Conservation (phyloP, 148 eudicot species). For the Rhododendron ovatum region DNA sequence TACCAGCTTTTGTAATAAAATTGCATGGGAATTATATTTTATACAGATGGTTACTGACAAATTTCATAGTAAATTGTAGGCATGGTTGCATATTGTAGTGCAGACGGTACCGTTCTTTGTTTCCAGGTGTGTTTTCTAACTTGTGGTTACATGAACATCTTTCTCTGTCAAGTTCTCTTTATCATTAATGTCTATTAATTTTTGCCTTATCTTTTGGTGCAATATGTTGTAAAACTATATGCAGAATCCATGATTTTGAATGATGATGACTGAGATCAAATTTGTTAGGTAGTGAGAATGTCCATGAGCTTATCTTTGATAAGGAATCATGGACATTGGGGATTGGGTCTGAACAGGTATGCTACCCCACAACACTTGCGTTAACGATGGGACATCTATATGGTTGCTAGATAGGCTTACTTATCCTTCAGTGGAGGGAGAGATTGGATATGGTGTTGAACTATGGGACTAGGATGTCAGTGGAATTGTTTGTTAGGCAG, state of each 20-base stretch:
- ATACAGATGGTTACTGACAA: not conserved
- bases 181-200: not conserved
- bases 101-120: constrained; percentile 67
- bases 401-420: not conserved
- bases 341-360: not conserved
- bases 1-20: too few species aligned
- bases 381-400: not conserved
- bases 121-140: constrained; percentile 55
- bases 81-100: constrained; percentile 81
- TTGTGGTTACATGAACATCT: not conserved
- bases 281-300: not conserved
- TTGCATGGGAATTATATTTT: not conserved
- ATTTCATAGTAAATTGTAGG: constrained; percentile 35
- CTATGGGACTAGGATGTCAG: not conserved
- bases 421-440: not conserved
- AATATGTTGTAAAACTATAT: not conserved
- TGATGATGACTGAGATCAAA: not conserved
- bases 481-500: not conserved
- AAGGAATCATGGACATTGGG: not conserved
- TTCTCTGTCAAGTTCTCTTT: constrained; percentile 2
- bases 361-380: not conserved
- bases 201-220: not conserved
- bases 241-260: not conserved
- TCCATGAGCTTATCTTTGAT: not conserved
- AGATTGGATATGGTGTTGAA: not conserved